Evolutionary conservation across 148 eudicot genomes (phyloP), one percentile per base, ranked within the genome.

Genomic region (Vaccinium myrtillus): DNA sequence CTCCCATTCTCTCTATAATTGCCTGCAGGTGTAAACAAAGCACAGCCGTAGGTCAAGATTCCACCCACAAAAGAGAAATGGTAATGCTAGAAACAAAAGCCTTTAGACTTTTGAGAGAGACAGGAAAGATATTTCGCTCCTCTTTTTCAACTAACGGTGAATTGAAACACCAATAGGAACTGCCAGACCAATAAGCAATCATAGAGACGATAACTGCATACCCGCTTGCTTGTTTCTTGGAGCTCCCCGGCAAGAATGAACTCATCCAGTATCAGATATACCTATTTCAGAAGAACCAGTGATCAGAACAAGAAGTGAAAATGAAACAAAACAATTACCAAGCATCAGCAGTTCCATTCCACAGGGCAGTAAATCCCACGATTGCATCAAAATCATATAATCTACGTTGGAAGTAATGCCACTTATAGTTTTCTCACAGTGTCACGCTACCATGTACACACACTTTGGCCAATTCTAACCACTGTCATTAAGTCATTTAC

Each of bases 221-320:
- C 86, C 86, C 80, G 63, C 83, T 85, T 85, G 86, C 83, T 85
- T 54, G 86, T 85, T 70, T 85, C 86, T 80, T 85, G 86, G 82
- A 85, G 86, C 78, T 85, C 83, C 83, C 86, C 86, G 16, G 83
- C 86, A 79, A 79, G 86, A 54, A 84, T 84, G 70, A 84, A 84
- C 78, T 84, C 86, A n/a, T 84, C 86, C 76, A 84, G 58, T 79
- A 84, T 84, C 56, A 84, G 78, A 55, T 79, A 84, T 1, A 85
- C 86, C 86, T 85, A 48, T 81, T 48, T n/a, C n/a, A 6, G 6
- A 80, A 56, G 46, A 32, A 58, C 21, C 30, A 1, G 73, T n/a
- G 23, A 36, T 56, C 54, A 80, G 50, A 79, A 79, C 16, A 56
- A 58, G 13, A 79, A 56, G 51, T n/a, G 27, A 75, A 75, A 6